These are phyloP conservation scores for Tolypocladium pustulatum DNA, from an alignment of 2,329 filamentous ascomycete genomes.

Conservation along the genomic window DNA sequence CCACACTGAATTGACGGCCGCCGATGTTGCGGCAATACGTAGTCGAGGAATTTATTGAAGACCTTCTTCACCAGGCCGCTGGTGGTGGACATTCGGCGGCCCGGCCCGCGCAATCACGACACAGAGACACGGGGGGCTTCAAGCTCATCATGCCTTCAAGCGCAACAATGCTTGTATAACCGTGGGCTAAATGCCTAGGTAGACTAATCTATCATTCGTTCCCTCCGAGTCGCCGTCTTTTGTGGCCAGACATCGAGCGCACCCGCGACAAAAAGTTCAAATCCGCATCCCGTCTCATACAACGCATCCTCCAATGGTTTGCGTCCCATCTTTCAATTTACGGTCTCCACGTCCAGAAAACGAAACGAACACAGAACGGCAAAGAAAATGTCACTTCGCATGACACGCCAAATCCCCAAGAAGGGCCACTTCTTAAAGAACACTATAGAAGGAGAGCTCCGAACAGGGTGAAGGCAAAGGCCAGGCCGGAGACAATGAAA, in stretches of 20 bases:
- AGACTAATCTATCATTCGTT: conserved; percentile 18
- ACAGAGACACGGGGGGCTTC: too few species aligned
- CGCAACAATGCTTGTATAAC: conserved; percentile 8
- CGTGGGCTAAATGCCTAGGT: conserved; percentile 12
- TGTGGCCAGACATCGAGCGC: conserved; percentile 2
- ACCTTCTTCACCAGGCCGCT: background rate
- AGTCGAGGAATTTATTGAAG: too few species aligned
- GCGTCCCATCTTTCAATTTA: background rate
- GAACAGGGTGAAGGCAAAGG: conserved; percentile 25
- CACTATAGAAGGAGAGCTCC: conserved; percentile 29
- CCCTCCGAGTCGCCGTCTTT: conserved; percentile 5
- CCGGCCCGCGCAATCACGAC: background rate
- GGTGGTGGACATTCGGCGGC: too few species aligned
- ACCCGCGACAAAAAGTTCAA: background rate
- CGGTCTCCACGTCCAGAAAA: background rate
- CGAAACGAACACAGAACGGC: background rate
- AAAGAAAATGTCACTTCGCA: background rate
- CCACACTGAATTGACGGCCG: too few species aligned
- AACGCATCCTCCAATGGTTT: background rate
- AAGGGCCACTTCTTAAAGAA: background rate
- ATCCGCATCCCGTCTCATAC: background rate
- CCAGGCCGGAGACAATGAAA: conserved; percentile 23
- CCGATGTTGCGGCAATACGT: background rate
- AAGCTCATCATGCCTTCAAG: background rate
- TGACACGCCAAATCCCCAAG: background rate